A percentile compares a stretch with the other conserved stretches of the same genome.
phyloP scores from a whole-genome alignment of 768 basidiomycete species.

The Pleurotus pulmonarius region DNA sequence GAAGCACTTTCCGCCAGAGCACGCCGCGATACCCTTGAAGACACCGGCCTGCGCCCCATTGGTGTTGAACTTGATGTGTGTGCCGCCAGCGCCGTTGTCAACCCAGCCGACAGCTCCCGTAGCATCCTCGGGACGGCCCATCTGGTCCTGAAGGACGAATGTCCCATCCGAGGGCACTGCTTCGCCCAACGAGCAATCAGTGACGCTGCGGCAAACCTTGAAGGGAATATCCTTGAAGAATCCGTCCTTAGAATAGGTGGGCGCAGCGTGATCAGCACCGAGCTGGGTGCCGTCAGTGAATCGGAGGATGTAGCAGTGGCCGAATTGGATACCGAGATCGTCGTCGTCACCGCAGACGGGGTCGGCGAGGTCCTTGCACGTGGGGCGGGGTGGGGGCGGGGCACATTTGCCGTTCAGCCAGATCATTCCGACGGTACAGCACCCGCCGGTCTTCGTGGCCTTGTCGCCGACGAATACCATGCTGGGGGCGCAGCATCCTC shows the following conservation, averaged over 20 bases:
- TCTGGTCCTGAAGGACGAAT: not conserved
- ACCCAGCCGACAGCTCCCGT: not conserved
- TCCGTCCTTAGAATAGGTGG: not conserved
- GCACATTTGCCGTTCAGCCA: constrained; percentile 2
- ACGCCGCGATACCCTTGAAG: not conserved
- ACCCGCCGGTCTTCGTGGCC: not conserved
- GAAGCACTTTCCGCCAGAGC: not conserved
- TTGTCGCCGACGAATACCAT: not conserved
- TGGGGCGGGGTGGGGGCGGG: not conserved
- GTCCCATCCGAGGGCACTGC: not conserved
- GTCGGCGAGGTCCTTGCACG: constrained; percentile 1
- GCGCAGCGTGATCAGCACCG: not conserved
- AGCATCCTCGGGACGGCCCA: not conserved
- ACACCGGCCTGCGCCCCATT: not conserved
- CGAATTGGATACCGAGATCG: constrained; percentile 1
- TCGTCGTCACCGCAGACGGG: not conserved
- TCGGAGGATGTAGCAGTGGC: constrained; percentile 1
- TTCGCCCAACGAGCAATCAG: not conserved
- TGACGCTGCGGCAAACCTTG: not conserved
- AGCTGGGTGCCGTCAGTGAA: constrained; percentile 3
- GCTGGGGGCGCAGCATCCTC: not conserved
- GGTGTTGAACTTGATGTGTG: constrained; percentile 3
- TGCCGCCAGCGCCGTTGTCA: not conserved
- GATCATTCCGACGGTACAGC: not conserved
- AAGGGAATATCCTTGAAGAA: constrained; percentile 2